Percentiles rank a stretch among this genome's conserved stretches.
These are phyloP conservation scores for Pochonia chlamydosporia DNA, from an alignment of 2,329 filamentous ascomycete genomes.

Conservation along the genomic window DNA sequence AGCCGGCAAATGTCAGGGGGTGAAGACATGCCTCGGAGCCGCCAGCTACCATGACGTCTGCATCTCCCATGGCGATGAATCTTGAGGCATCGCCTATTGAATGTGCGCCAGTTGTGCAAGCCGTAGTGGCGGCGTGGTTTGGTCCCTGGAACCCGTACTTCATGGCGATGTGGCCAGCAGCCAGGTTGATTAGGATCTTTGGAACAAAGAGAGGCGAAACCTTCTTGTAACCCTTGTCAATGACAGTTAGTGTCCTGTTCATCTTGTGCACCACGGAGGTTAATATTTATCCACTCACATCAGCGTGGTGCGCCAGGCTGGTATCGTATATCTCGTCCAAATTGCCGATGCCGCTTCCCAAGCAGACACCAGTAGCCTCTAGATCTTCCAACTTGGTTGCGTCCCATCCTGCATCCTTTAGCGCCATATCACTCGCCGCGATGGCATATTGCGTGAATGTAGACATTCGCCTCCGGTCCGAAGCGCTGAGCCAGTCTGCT, in stretches of 20 bases:
- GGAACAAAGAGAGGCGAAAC: conserved; percentile 93
- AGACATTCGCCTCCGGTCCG: conserved; percentile 74
- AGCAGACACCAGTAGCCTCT: conserved; percentile 80
- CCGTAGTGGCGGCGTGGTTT: conserved; percentile 88
- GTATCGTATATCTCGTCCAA: conserved; percentile 86
- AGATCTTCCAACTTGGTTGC: conserved; percentile 54
- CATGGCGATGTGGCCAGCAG: conserved; percentile 92
- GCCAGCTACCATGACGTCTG: conserved; percentile 93
- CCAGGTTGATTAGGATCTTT: conserved; percentile 87
- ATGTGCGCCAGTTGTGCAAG: conserved; percentile 93
- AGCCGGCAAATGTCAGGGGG: conserved; percentile 86
- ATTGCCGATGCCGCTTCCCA: conserved; percentile 94
- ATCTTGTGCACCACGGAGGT: background rate
- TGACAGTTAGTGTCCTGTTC: background rate
- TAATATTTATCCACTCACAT: conserved; percentile 47
- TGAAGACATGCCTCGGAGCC: conserved; percentile 95
- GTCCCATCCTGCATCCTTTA: conserved; percentile 75
- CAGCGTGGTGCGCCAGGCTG: conserved; percentile 66
- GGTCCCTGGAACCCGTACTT: conserved; percentile 83
- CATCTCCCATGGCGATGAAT: conserved; percentile 86
- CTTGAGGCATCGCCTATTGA: conserved; percentile 91
- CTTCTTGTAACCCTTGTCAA: conserved; percentile 73
- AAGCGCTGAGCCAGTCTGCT: conserved; percentile 46
- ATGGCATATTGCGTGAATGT: conserved; percentile 87
- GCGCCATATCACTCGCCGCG: conserved; percentile 78